Evolutionary conservation across 441 rosid genomes (phyloP), one percentile per base, ranked within the genome.

Genomic region (Aquilaria agallochum): DNA sequence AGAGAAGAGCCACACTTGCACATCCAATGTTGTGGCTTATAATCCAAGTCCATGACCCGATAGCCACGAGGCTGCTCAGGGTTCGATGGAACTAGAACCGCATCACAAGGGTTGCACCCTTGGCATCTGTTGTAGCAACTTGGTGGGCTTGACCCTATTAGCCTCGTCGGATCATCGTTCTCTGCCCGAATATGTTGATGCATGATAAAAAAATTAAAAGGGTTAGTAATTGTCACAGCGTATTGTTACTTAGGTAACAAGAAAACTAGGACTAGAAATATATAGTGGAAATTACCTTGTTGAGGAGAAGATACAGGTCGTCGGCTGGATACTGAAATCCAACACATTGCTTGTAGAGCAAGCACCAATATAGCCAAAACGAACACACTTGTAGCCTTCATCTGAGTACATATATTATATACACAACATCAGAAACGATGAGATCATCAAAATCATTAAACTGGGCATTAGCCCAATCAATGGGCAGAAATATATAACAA

Each of bases 21-120:
- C 55, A 53, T 63, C 67, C 67, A 63, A 5, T 59, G 59, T 55
- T 63, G 59, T 8, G 67, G 67, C 15, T 63, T 59, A 54, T 63
- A 63, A 53, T 63, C 55, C 31, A 58, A 13, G 7, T 36, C 44
- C 44, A 44, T 52, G 13, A 14, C 40, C 36, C 67, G 31, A 36
- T 5, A 36, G 42, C 7, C 42, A 36, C 42, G 7, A 15, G 55
- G 4, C 45, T 30, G n/a, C 13, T 63, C 54, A 45, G 46, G 3
- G 13, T 50, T 53, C n/a, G 66, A 50, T 2, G 66, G 66, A 46
- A 62, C 53, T 53, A 44, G 59, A 31, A 45, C 44, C 30, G 53
- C 67, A 2, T 53, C 10, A 45, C 67, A 63, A 20, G 67, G 67
- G 36, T 14, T 44, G 42, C 67, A 63, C 44, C 58, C 15, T 31